Evolutionary conservation across 192 early-diverging fungal species (phyloP).

Genomic region (Coemansia sp.): DNA sequence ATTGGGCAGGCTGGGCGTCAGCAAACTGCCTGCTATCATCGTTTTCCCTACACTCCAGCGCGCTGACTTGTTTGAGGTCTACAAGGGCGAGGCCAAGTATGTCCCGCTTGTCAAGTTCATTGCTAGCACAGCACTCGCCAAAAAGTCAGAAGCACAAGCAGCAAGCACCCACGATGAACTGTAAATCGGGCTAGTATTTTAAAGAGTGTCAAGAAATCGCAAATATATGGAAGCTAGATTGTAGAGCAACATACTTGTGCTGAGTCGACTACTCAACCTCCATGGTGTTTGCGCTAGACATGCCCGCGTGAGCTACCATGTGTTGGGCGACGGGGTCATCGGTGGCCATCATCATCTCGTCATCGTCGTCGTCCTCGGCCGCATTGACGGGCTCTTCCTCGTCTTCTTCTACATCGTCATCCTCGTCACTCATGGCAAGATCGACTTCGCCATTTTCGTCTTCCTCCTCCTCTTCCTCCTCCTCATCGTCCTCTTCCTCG

Average conservation of each 20-base stretch:
- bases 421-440: conserved; percentile 20
- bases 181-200: conserved; percentile 3
- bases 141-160: conserved; percentile 13
- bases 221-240: neutral
- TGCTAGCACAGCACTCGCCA: conserved; percentile 28
- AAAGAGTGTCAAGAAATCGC: neutral
- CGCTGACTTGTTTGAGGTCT: conserved; percentile 52
- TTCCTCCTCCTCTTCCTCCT: conserved; percentile 12
- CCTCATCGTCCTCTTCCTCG: conserved; percentile 31
- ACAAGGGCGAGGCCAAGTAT: conserved; percentile 68
- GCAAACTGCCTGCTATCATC: conserved; percentile 65
- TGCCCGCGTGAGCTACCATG: neutral
- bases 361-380: conserved; percentile 14
- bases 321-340: conserved; percentile 7
- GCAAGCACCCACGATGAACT: conserved; percentile 32
- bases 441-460: conserved; percentile 26
- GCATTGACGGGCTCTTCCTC: conserved; percentile 9
- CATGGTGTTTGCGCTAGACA: conserved; percentile 16
- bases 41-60: conserved; percentile 56
- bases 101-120: conserved; percentile 50
- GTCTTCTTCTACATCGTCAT: conserved; percentile 2
- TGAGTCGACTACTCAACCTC: conserved; percentile 18
- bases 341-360: conserved; percentile 3
- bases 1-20: conserved; percentile 59
- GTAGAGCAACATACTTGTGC: neutral